Evolutionary conservation across 2,329 filamentous ascomycete genomes (phyloP), one percentile per base, ranked within the genome.

Genomic region (Fusarium marasasianum): DNA sequence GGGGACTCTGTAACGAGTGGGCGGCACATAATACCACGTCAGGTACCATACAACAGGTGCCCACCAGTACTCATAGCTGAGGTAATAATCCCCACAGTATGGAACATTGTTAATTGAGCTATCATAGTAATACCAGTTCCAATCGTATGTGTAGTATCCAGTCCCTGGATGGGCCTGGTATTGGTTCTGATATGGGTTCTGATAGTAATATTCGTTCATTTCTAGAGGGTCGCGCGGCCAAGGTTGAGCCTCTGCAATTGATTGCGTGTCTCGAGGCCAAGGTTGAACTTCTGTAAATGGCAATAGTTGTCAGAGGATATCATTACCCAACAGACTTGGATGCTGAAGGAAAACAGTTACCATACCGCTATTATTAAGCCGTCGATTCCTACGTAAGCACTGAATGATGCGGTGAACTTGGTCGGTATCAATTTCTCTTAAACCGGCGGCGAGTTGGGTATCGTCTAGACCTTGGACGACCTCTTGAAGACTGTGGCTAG

Each of bases 51-150:
- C n/a, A 53, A 53, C 50, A 26, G 50, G 50, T 26, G 50, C 50
- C 50, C 50, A 53, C 33, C 33, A 53, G 20, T 37, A 37, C 10
- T 37, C 33, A 26, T 37, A 53, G 18, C 33, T 53, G 3, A 53
- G 50, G 13, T 37, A 26, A 9, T 53, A 53, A 22, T 53, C 50
- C 9, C 33, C 50, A 22, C 50, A 53, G 18, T 53, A 53, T 26
- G 50, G 33, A 26, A 53, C 31, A 24, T 53, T 53, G 17, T 53
- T 53, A 15, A 8, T 20, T 37, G 50, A 20, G 13, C 50, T 37
- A 35, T 53, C 33, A 17, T 53, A 53, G n/a, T 53, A 53, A 53
- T 53, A 53, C 50, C 50, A 53, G 33, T 53, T 53, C 50, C 50
- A 53, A 10, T 53, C n/a, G 13, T 26, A 53, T 15, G n/a, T 37